Conservation (phyloP, 2,329 filamentous ascomycete species). For the Thermothelomyces thermophilus region DNA sequence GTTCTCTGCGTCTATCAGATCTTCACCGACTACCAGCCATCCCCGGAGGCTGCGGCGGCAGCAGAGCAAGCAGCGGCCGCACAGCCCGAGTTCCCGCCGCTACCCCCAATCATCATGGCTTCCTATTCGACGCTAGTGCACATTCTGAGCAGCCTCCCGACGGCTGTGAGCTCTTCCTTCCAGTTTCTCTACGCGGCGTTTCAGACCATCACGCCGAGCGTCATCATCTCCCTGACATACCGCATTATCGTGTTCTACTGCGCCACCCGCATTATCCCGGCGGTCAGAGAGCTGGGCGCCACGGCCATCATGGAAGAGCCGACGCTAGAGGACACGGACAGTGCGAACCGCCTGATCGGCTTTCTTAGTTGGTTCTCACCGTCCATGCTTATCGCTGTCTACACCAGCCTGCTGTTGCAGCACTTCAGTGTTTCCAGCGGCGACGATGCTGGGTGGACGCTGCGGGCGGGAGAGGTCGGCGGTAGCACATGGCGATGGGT, state of each 20-base stretch:
- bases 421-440: conserved; percentile 76
- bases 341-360: conserved; percentile 70
- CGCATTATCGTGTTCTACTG: conserved; percentile 93
- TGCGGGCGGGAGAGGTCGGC: conserved; percentile 72
- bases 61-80: conserved; percentile 42
- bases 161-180: conserved; percentile 73
- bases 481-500: conserved; percentile 91
- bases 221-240: conserved; percentile 91
- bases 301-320: conserved; percentile 78
- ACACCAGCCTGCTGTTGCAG: conserved; percentile 90
- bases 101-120: conserved; percentile 96
- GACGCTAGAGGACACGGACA: conserved; percentile 76
- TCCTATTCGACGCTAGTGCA: conserved; percentile 90
- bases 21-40: conserved; percentile 94
- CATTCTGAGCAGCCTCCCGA: conserved; percentile 74
- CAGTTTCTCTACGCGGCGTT: conserved; percentile 86
- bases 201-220: conserved; percentile 90
- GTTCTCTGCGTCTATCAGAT: conserved; percentile 99
- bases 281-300: conserved; percentile 80
- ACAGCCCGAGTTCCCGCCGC: conserved; percentile 88
- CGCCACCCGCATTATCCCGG: conserved; percentile 90
- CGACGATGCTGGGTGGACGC: conserved; percentile 67
- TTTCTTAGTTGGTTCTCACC: conserved; percentile 92
- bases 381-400: conserved; percentile 89
- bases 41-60: conserved; percentile 52